phyloP scores from a whole-genome alignment of 129 eudicot species.

The Artemisia argyi region DNA sequence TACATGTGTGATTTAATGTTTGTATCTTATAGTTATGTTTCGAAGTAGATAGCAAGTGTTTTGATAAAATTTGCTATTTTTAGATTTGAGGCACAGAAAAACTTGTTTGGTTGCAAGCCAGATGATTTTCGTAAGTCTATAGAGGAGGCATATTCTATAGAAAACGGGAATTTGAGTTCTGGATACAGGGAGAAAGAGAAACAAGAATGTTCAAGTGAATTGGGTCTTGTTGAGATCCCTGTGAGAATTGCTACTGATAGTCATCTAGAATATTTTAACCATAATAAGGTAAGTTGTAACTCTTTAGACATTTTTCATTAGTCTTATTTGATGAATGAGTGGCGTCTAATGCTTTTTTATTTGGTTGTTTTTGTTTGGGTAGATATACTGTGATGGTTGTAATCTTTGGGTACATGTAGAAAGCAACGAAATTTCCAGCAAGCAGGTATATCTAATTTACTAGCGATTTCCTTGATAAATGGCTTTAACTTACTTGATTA shows the following conservation, averaged over 20 bases:
- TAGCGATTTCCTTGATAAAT: conserved; percentile 13
- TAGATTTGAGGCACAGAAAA: conserved; percentile 93
- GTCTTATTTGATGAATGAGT: conserved; percentile 7
- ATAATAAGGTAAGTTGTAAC: conserved; percentile 51
- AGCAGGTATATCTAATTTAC: conserved; percentile 52
- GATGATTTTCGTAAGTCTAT: conserved; percentile 73
- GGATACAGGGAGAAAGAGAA: conserved; percentile 24
- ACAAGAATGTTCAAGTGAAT: conserved; percentile 26
- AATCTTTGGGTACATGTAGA: conserved; percentile 92
- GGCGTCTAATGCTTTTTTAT: conserved; percentile 11
- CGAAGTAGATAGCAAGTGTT: background rate
- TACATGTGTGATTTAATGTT: conserved; percentile 30
- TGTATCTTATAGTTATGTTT: conserved; percentile 5
- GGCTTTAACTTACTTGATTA: conserved; percentile 5
- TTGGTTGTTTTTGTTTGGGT: conserved; percentile 12
- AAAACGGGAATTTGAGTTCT: conserved; percentile 48
- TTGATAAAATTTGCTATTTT: background rate
- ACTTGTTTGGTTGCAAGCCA: conserved; percentile 77
- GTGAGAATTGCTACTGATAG: conserved; percentile 56
- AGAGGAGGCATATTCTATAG: conserved; percentile 80
- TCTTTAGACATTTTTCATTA: background rate
- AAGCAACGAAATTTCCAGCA: conserved; percentile 52
- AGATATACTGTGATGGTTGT: conserved; percentile 95
- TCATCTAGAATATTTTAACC: conserved; percentile 35
- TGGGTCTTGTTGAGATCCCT: conserved; percentile 34